A percentile compares a stretch with the other conserved stretches of the same genome.
Conservation (phyloP, 108 stramenopile species). For the Cylindrotheca closterium region DNA sequence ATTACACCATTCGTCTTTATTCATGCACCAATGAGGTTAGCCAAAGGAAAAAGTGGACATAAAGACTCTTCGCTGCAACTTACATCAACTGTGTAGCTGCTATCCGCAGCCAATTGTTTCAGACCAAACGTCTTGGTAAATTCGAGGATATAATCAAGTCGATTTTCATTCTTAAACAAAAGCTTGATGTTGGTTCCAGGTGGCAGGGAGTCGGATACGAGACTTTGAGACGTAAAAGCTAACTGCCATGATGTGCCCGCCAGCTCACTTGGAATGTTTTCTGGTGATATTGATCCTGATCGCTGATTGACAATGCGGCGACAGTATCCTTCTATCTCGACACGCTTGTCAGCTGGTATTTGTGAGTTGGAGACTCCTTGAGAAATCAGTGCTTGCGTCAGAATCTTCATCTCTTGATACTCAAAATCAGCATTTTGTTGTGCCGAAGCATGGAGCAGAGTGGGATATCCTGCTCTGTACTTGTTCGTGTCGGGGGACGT, state of each 20-base stretch:
- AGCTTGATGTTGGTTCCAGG: constrained; percentile 54
- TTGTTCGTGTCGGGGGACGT: too few species aligned
- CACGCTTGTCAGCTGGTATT: constrained; percentile 33
- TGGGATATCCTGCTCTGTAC: too few species aligned
- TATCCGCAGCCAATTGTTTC: constrained; percentile 55
- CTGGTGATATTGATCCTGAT: constrained; percentile 42
- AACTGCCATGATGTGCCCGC: constrained; percentile 59
- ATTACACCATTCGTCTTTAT: too few species aligned
- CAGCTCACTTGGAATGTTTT: constrained; percentile 28
- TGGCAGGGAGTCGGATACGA: constrained; percentile 45
- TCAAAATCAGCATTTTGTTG: constrained; percentile 55
- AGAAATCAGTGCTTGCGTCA: constrained; percentile 53
- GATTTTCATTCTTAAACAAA: constrained; percentile 41
- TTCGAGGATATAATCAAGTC: constrained; percentile 58
- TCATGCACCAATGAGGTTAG: background rate
- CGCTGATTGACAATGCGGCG: constrained; percentile 36
- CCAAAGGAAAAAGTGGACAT: constrained; percentile 6
- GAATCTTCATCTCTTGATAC: constrained; percentile 71
- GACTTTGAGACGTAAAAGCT: constrained; percentile 54
- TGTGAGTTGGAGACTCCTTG: constrained; percentile 41
- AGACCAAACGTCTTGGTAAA: constrained; percentile 63
- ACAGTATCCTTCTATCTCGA: constrained; percentile 58
- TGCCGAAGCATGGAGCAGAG: background rate
- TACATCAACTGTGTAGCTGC: constrained; percentile 60
- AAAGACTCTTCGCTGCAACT: constrained; percentile 23